phyloP scores from a whole-genome alignment of 2,329 filamentous ascomycete genomes.

The Monosporascus ibericus region DNA sequence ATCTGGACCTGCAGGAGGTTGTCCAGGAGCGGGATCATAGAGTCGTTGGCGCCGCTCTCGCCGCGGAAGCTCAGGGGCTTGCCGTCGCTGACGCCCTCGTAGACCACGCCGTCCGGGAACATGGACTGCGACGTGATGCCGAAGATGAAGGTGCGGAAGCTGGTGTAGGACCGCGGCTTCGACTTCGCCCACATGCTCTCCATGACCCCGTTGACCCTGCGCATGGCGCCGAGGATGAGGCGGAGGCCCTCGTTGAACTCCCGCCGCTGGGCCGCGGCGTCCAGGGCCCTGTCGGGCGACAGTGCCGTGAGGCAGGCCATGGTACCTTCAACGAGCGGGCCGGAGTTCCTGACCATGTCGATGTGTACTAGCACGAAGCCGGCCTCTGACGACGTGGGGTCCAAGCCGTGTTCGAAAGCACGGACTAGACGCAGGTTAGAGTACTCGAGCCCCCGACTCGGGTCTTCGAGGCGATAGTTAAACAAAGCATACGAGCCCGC shows the following conservation, averaged over 20 bases:
- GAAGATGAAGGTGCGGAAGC: slow-evolving; percentile 94
- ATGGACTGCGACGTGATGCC: slow-evolving; percentile 90
- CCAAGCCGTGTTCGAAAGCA: slow-evolving; percentile 84
- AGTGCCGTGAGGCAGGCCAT: slow-evolving; percentile 52
- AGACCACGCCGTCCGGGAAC: slow-evolving; percentile 88
- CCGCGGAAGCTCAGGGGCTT: slow-evolving; percentile 78
- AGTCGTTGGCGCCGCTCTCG: slow-evolving; percentile 90
- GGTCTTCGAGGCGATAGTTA: slow-evolving; percentile 59
- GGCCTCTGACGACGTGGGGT: slow-evolving; percentile 82
- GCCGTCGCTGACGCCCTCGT: slow-evolving; percentile 70
- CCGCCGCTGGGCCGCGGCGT: slow-evolving; percentile 34
- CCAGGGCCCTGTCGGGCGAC: slow-evolving; percentile 25
- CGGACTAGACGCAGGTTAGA: slow-evolving; percentile 76
- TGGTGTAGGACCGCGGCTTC: slow-evolving; percentile 75
- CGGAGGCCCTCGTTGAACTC: slow-evolving; percentile 59
- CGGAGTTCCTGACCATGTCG: slow-evolving; percentile 88
- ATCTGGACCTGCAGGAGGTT: slow-evolving; percentile 81
- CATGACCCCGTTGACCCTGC: slow-evolving; percentile 72
- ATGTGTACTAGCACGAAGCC: slow-evolving; percentile 95
- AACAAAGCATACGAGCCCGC: slow-evolving; percentile 63
- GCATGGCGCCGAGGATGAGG: slow-evolving; percentile 56
- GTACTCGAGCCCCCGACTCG: slow-evolving; percentile 50
- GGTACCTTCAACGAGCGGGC: slow-evolving; percentile 67
- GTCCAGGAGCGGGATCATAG: slow-evolving; percentile 79
- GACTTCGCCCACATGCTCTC: slow-evolving; percentile 90